Conservation (phyloP, 768 basidiomycete species). For the Psilocybe cubensis region DNA sequence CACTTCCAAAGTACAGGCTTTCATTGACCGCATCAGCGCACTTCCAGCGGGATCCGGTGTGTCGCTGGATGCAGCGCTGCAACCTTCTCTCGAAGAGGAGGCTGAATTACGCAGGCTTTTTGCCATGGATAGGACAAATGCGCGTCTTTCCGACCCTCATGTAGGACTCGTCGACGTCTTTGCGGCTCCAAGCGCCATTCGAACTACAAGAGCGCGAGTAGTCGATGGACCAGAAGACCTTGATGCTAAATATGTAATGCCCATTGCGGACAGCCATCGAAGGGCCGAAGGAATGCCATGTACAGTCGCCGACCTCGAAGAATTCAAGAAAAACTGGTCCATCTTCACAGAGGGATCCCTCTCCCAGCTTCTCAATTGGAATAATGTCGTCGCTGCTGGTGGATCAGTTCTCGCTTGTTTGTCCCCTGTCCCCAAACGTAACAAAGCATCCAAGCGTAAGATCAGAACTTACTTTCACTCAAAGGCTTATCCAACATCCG, state of each 20-base stretch:
- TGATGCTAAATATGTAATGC: constrained; percentile 54
- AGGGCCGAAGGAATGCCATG: constrained; percentile 52
- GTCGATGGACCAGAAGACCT: constrained; percentile 48
- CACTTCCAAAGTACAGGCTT: constrained; percentile 24
- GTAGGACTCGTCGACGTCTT: constrained; percentile 68
- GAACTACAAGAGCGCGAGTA: constrained; percentile 53
- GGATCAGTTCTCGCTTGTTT: constrained; percentile 64
- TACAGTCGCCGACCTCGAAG: constrained; percentile 53
- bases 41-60: constrained; percentile 27
- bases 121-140: constrained; percentile 52
- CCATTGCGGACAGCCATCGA: constrained; percentile 45
- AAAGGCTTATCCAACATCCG: constrained; percentile 59
- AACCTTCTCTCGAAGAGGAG: constrained; percentile 61
- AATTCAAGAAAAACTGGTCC: constrained; percentile 67
- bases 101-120: constrained; percentile 56
- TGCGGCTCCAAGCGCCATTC: constrained; percentile 46
- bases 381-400: constrained; percentile 65
- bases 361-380: constrained; percentile 62
- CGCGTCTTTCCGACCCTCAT: constrained; percentile 47
- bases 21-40: constrained; percentile 24
- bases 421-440: constrained; percentile 48
- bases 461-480: constrained; percentile 63
- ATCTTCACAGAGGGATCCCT: constrained; percentile 67
- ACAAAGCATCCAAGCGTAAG: constrained; percentile 55
- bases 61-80: constrained; percentile 47